A percentile compares a stretch with the other conserved stretches of the same genome.
Evolutionary conservation across 371 early-diverging fungal genomes (phyloP).

Genomic region (Furculomyces boomerangus): DNA sequence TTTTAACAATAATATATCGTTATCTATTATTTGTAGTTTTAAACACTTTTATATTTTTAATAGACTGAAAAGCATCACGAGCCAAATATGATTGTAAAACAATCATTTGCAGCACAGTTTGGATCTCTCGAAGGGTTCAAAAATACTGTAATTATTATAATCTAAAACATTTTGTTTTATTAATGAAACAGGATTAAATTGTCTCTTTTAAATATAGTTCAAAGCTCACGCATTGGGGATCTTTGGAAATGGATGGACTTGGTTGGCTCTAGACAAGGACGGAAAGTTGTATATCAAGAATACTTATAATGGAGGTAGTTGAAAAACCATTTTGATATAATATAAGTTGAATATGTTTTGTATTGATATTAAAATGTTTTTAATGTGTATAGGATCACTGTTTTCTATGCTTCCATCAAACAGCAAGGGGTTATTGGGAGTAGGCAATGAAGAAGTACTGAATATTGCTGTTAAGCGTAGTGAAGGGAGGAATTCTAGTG

Average conservation of each 20-base stretch:
- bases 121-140: slow-evolving; percentile 29
- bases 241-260: slow-evolving; percentile 46
- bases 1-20: neutral
- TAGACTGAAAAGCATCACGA: slow-evolving; percentile 1
- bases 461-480: slow-evolving; percentile 17
- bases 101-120: slow-evolving; percentile 19
- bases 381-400: neutral
- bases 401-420: slow-evolving; percentile 1
- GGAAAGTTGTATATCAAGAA: slow-evolving; percentile 31
- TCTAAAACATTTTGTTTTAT: neutral
- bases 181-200: neutral
- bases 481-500: neutral
- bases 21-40: neutral
- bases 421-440: slow-evolving; percentile 1
- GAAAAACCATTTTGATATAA: no score
- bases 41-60: neutral
- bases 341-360: no score
- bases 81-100: slow-evolving; percentile 10
- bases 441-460: slow-evolving; percentile 18
- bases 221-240: slow-evolving; percentile 27
- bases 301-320: slow-evolving; percentile 33
- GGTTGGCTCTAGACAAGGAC: slow-evolving; percentile 31
- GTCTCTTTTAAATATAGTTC: slow-evolving; percentile 11
- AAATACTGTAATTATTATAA: slow-evolving; percentile 6
- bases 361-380: no score